Evolutionary conservation across 2,329 filamentous ascomycete genomes (phyloP).

Genomic region (Ceratocystis smalleyi): DNA sequence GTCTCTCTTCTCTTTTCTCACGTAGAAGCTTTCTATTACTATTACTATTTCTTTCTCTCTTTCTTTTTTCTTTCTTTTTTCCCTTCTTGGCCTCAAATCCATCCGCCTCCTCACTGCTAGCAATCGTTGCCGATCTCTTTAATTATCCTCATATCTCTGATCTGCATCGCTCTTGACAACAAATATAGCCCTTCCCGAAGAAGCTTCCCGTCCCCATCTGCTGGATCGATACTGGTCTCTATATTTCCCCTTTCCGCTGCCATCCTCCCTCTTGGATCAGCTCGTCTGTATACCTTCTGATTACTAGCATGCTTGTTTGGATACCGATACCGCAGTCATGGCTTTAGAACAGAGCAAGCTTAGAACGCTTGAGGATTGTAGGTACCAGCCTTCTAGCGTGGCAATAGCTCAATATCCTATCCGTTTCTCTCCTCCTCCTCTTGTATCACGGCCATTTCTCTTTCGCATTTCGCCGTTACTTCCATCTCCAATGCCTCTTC

Average conservation of each 20-base stretch:
- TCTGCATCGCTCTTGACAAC: not conserved
- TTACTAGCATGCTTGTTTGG: slow-evolving; percentile 13
- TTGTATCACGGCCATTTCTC: not conserved
- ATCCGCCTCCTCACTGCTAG: not conserved
- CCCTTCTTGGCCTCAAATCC: not conserved
- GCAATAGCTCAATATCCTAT: not conserved
- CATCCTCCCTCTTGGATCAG: not conserved
- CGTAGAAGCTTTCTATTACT: not conserved
- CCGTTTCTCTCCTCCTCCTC: not conserved
- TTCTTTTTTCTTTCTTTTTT: not conserved
- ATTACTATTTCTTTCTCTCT: not conserved
- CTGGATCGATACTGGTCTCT: not conserved
- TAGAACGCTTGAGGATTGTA: slow-evolving; percentile 14
- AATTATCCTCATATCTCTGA: not conserved
- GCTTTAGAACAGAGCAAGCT: slow-evolving; percentile 7
- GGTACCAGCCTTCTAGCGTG: not conserved
- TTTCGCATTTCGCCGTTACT: not conserved
- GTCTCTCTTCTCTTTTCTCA: not conserved
- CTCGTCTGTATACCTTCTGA: not conserved
- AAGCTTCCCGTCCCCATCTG: not conserved
- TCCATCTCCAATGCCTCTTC: not conserved
- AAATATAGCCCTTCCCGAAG: no score
- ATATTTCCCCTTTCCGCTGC: not conserved
- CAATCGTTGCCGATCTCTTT: not conserved
- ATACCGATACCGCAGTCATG: slow-evolving; percentile 6